These are phyloP conservation scores for Limnomonas spitsbergensis DNA, from an alignment of 139 green algal genomes.

Conservation along the genomic window DNA sequence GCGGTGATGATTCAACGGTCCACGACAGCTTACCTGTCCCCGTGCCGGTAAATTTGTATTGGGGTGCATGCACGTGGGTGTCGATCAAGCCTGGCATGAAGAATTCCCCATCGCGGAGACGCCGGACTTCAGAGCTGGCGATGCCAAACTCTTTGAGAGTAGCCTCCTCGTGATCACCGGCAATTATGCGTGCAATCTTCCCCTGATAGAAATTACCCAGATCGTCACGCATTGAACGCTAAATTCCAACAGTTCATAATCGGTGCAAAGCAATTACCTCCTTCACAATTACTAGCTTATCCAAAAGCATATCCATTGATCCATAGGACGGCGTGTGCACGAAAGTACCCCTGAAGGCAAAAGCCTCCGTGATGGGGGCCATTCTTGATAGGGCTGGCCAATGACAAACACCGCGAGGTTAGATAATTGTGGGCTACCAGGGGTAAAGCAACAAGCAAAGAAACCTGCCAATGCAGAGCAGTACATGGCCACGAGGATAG, in stretches of 20 bases:
- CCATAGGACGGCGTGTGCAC: constrained; percentile 41
- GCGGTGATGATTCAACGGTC: no score
- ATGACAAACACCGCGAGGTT: no score
- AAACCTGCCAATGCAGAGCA: no score
- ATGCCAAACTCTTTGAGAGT: constrained; percentile 19
- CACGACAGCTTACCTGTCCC: constrained; percentile 1
- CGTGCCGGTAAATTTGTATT: constrained; percentile 22
- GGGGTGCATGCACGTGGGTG: constrained; percentile 48
- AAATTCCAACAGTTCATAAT: background rate
- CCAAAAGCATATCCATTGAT: constrained; percentile 32
- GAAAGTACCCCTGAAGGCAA: constrained; percentile 33
- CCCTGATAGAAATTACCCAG: constrained; percentile 16
- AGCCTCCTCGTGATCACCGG: constrained; percentile 16
- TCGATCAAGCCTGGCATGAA: constrained; percentile 48
- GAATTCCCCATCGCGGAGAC: constrained; percentile 38
- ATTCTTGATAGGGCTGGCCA: constrained; percentile 3
- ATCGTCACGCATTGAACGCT: background rate
- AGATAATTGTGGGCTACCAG: no score
- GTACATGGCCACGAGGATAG: no score
- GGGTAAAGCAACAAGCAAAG: no score
- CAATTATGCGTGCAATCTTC: constrained; percentile 24
- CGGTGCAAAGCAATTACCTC: constrained; percentile 4
- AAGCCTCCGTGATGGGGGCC: no score
- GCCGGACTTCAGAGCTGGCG: background rate
- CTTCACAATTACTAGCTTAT: constrained; percentile 28